Percentiles rank a stretch among this genome's conserved stretches.
phyloP scores from a whole-genome alignment of 2,329 filamentous ascomycete genomes.

The Chaetomium olivaceum region DNA sequence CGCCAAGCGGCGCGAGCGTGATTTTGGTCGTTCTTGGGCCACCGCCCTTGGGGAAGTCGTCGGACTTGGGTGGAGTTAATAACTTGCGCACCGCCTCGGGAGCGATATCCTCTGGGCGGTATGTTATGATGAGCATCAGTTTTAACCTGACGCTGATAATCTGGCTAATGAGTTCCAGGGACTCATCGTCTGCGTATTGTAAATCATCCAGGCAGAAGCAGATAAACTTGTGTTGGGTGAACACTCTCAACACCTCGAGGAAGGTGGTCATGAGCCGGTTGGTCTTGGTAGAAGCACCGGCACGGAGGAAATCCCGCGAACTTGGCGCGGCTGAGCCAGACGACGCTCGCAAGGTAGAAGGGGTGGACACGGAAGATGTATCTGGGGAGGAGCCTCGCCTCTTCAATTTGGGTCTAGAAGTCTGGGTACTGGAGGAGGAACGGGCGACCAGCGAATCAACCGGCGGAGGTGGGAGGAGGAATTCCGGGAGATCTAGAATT shows the following conservation, averaged over 20 bases:
- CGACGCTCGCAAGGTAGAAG: conserved; percentile 39
- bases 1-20: conserved; percentile 69
- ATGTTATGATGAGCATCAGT: conserved; percentile 79
- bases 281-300: conserved; percentile 59
- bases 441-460: conserved; percentile 43
- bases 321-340: conserved; percentile 48
- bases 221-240: conserved; percentile 82
- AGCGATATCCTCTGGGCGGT: conserved; percentile 65
- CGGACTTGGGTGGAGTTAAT: conserved; percentile 54
- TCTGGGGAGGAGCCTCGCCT: conserved; percentile 54
- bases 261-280: conserved; percentile 85
- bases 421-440: conserved; percentile 41
- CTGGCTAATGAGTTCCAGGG: conserved; percentile 76
- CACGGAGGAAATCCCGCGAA: conserved; percentile 61
- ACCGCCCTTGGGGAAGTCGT: conserved; percentile 50
- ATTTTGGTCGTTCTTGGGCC: conserved; percentile 67
- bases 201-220: conserved; percentile 88
- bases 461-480: conserved; percentile 60
- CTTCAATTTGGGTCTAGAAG: conserved; percentile 37
- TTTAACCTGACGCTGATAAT: conserved; percentile 78
- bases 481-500: conserved; percentile 66
- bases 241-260: conserved; percentile 78
- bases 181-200: conserved; percentile 88
- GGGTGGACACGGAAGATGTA: conserved; percentile 34
- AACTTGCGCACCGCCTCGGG: conserved; percentile 56